Conservation (phyloP, 1,139 yeast genomes). For the Nakaseomyces delphensis region DNA sequence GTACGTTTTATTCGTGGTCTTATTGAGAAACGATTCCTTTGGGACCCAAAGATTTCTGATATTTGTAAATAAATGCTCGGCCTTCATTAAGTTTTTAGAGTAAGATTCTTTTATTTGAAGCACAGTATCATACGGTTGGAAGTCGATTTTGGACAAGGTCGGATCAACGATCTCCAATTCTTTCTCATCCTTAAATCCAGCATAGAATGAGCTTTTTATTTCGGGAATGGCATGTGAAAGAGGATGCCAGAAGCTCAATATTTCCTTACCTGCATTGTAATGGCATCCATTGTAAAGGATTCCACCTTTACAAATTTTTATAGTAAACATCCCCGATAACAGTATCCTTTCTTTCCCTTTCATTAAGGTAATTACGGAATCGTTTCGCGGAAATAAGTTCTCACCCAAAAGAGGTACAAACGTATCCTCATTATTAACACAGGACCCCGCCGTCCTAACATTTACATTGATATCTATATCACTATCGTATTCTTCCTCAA, state of each 20-base stretch:
- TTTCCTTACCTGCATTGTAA: constrained; percentile 37
- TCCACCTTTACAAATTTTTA: constrained; percentile 54
- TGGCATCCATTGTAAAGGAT: constrained; percentile 45
- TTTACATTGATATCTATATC: neutral
- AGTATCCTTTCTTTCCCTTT: constrained; percentile 37
- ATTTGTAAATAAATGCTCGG: constrained; percentile 15
- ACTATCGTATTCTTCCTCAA: constrained; percentile 1
- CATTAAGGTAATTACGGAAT: constrained; percentile 9
- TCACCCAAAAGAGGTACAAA: constrained; percentile 8
- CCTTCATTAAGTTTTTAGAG: constrained; percentile 13
- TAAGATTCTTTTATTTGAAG: constrained; percentile 16
- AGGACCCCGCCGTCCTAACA: neutral
- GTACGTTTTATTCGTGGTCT: constrained; percentile 13
- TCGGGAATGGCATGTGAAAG: constrained; percentile 48
- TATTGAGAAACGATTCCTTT: constrained; percentile 8
- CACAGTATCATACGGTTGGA: constrained; percentile 9
- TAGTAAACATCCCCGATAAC: constrained; percentile 49
- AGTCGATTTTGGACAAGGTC: neutral
- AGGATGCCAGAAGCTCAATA: constrained; percentile 42
- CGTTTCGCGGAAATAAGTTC: constrained; percentile 10
- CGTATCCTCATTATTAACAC: neutral
- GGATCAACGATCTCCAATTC: neutral
- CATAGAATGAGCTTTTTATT: constrained; percentile 34
- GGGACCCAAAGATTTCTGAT: constrained; percentile 21
- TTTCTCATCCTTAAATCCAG: constrained; percentile 30